phyloP scores from a whole-genome alignment of 2,329 filamentous ascomycete species.

The Diaporthe velutina region DNA sequence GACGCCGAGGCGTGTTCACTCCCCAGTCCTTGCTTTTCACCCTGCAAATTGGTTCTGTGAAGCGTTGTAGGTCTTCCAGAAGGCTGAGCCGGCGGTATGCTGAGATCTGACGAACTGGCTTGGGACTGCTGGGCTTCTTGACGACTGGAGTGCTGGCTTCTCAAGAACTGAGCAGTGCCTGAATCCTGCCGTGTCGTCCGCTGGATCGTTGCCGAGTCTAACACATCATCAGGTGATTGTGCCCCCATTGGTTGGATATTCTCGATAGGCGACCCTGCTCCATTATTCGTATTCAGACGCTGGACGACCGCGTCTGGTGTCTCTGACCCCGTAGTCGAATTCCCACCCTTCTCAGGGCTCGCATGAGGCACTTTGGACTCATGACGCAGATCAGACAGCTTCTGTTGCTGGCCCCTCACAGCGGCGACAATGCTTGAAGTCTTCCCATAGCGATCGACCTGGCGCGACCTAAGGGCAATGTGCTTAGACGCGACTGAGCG shows the following conservation, averaged over 20 bases:
- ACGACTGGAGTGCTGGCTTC: neutral
- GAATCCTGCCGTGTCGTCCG: neutral
- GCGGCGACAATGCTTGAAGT: slow-evolving; percentile 58
- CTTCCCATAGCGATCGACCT: slow-evolving; percentile 64
- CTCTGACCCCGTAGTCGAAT: neutral
- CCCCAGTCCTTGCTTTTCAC: neutral
- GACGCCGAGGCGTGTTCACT: neutral
- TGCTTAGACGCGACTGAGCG: slow-evolving; percentile 76
- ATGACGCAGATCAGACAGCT: neutral
- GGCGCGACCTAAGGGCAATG: slow-evolving; percentile 67
- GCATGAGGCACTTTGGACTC: neutral
- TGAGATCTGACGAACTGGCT: neutral
- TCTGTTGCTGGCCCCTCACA: slow-evolving; percentile 41
- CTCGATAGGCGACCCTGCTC: neutral
- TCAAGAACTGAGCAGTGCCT: neutral
- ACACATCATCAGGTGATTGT: neutral
- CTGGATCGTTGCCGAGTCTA: neutral
- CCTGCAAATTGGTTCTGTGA: neutral
- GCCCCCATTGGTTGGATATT: no score
- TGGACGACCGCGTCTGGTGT: no score
- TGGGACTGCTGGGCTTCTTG: neutral
- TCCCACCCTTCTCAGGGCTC: neutral
- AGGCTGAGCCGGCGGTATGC: neutral
- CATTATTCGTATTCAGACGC: neutral
- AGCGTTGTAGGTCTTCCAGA: neutral